phyloP scores from a whole-genome alignment of 805 yeast species.

The Candida sonorensis region DNA sequence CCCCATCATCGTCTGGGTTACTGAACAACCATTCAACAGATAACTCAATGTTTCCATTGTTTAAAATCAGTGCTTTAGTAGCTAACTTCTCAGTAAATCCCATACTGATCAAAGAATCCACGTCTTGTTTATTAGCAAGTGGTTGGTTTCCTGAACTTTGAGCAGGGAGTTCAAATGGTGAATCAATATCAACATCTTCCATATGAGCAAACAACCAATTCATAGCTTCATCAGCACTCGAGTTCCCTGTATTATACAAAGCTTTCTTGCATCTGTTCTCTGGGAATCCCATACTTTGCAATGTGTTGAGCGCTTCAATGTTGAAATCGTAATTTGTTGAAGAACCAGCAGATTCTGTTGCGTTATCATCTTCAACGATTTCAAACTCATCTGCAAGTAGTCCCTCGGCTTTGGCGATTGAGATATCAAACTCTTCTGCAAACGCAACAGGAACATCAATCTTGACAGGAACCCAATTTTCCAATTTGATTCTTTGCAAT shows the following conservation, averaged over 20 bases:
- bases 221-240: constrained; percentile 63
- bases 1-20: constrained; percentile 75
- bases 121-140: constrained; percentile 31
- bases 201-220: constrained; percentile 86
- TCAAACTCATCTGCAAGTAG: constrained; percentile 33
- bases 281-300: constrained; percentile 85
- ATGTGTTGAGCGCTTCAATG: constrained; percentile 41
- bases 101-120: constrained; percentile 56
- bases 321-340: constrained; percentile 44
- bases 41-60: constrained; percentile 54
- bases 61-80: constrained; percentile 62
- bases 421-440: constrained; percentile 37
- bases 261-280: constrained; percentile 60
- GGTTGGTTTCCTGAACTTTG: constrained; percentile 4
- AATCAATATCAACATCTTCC: constrained; percentile 78
- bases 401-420: constrained; percentile 34
- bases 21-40: constrained; percentile 90
- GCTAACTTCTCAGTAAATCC: constrained; percentile 67
- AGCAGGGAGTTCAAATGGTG: constrained; percentile 37
- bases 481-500: constrained; percentile 74
- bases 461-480: constrained; percentile 87
- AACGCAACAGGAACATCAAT: constrained; percentile 62
- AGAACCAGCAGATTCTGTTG: constrained; percentile 11
- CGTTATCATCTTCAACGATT: constrained; percentile 32
- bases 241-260: constrained; percentile 65